Base-by-base conservation (phyloP, 495 filamentous ascomycete genomes). In the Aspergillus baeticus region DNA sequence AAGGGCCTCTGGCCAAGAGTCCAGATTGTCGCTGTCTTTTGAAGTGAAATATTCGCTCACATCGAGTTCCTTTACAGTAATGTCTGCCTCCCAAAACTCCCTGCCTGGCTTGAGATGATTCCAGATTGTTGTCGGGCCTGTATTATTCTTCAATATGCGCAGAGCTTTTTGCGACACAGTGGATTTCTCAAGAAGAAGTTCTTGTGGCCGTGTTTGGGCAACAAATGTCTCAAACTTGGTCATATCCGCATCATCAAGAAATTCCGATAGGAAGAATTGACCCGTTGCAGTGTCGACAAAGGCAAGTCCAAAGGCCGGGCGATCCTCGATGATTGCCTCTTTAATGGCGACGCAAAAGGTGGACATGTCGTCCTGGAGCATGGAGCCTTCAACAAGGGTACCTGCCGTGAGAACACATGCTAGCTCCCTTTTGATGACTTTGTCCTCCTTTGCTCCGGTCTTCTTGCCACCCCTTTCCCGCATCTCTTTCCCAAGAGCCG, bases 151-250 rank as follows among this genome's bases (percentile, higher is more conserved):
- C 60, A 99, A 70, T 46, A 98, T 98, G n/a, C 94, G 89, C 57
- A 94, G 64, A 2, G 88, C 88, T 66, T 91, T 92, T 14, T 85
- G 83, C 0, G 93, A 96, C 36, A 96, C 77, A 47, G 77, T 85
- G 8, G 85, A 87, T 72, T 96, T 98, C 68, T 99, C 95, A 2
- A 99, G 75, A 14, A 99, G 72, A 49, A 99, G 64, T 69, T 99
- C 95, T 22, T 88, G 88, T 2, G 95, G 95, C 14, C 88, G 83
- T 20, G 85, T 96, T 64, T 99, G 95, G 29, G 95, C 95, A 17
- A 99, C 86, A 50, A 98, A 90, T 0, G 95, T 99, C 77, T 99
- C 95, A 64, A 99, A 98, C 64, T 93, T 96, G 44, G 95, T 99
- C 68, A 97, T 82, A 59, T 97, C 92, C 7, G 86, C 82, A 71